Evolutionary conservation across 2,329 filamentous ascomycete genomes (phyloP), one percentile per base, ranked within the genome.

Genomic region (Helicocarpus griseus): DNA sequence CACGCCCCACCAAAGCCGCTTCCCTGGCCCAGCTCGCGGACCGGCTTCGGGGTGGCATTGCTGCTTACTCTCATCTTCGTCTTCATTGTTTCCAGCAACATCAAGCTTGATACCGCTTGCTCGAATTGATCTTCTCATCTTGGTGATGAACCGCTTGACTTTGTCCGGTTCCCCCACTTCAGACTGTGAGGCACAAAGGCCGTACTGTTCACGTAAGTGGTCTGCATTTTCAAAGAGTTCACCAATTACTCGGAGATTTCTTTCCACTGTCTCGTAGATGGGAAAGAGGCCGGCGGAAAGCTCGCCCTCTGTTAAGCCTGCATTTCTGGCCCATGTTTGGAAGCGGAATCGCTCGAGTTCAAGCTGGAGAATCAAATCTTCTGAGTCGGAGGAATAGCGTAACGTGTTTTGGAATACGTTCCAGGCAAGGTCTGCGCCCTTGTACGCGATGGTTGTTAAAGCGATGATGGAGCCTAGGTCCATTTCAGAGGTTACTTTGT

Each of bases 41-140:
- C 24, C 22, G n/a, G 7, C 33, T 5, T 17, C 35, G n/a, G 28
- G 8, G 19, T 19, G 14, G n/a, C 14, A 8, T 0, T 8, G 11
- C 22, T 36, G 11, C 3, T 47, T 29, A 22, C n/a, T 47, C 35
- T 24, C 44, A 33, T 47, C 7, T 24, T 19, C 19, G 5, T 21
- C 14, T 28, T 49, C 47, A 29, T n/a, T n/a, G 11, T 17, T 35
- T 17, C 26, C 47, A 14, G 19, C 9, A 14, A 14, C 11, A 13
- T 40, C 47, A 22, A 49, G 33, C 5, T 39, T 49, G 17, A 49
- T 49, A 14, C 47, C 47, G 22, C 47, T 49, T 26, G 47, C 35
- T 38, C 47, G 47, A 31, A 49, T 39, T 13, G 47, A 49, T 21
- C 39, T 49, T 35, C 47, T 49, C 47, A 49, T 49, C 5, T 26